A percentile compares a stretch with the other conserved stretches of the same genome.
Evolutionary conservation across 2,329 filamentous ascomycete species (phyloP).

Genomic region (Phyllosticta citribraziliensis): DNA sequence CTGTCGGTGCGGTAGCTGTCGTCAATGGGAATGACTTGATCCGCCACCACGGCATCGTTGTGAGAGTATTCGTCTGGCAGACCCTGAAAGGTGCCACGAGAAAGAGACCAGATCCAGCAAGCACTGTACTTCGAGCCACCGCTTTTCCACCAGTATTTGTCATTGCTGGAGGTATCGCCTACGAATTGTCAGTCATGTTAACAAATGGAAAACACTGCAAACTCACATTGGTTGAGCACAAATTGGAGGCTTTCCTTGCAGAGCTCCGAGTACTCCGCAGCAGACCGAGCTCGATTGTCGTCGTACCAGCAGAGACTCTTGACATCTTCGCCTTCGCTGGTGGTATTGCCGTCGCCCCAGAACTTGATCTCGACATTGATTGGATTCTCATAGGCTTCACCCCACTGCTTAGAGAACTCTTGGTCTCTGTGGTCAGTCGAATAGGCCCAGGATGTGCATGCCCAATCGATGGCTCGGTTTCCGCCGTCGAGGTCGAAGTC

Average conservation of each 20-base stretch:
- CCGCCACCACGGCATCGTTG: not conserved
- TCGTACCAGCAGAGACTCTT: not conserved
- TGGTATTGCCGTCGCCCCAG: not conserved
- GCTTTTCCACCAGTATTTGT: not conserved
- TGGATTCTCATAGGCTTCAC: not conserved
- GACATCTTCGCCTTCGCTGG: not conserved
- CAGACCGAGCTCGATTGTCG: not conserved
- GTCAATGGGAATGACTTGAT: not conserved
- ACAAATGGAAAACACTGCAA: not conserved
- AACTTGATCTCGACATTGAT: not conserved
- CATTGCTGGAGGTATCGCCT: not conserved
- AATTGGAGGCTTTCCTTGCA: not conserved
- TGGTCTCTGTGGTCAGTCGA: not conserved
- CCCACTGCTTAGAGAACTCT: not conserved
- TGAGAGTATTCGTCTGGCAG: not conserved
- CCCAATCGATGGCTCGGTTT: not conserved
- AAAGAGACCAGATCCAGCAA: not conserved
- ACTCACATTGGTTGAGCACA: not conserved
- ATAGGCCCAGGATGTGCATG: not conserved
- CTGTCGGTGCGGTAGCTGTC: not conserved
- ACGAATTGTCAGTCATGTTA: not conserved
- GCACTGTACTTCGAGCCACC: not conserved
- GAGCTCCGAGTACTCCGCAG: not conserved
- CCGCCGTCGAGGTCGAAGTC: not conserved
- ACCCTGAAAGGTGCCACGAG: not conserved